Evolutionary conservation across 1,284 basidiomycete genomes (phyloP), one percentile per base, ranked within the genome.

Genomic region (Moesziomyces parantarcticus): DNA sequence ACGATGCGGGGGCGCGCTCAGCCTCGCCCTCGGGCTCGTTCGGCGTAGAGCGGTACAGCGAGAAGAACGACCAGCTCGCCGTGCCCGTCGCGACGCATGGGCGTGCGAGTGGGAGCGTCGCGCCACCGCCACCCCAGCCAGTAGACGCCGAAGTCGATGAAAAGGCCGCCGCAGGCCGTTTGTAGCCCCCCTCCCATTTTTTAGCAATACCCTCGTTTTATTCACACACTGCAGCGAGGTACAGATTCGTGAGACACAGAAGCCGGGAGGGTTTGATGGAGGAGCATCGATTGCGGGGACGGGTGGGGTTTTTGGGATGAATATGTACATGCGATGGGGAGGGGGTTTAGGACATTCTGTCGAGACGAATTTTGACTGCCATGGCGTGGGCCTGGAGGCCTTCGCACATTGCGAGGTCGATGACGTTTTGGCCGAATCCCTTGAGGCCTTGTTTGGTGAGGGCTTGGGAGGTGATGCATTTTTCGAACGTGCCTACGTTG

Each of bases 401-500:
- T 86, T 99, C 97, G 78, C 94, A 92, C 82, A 97, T 93, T 3
- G 97, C 97, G 29, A 99, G 86, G 18, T 91, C 92, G 23, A 90
- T 91, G 6, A 99, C 97, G 14, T 92, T 88, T 10, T 96, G 95
- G 3, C 97, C 97, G 22, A 99, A 87, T 3, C 83, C 87, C 74
- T 87, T 86, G 54, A 99, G 86, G 7, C 97, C 97, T 20, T 89
- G 89, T 16, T 87, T 85, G 5, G 93, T 92, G 26, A 99, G 88
- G 80, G 94, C 91, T 84, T 99, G 97, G 9, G 92, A 92, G 7
- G 97, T 99, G 81, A 99, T 97, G 85, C 98, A 92, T 85, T 99
- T 99, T 85, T 98, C 94, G 90, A 99, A 99, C 1, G 94, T 94
- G 21, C 90, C 87, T 0, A 96, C 98, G 85, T 97, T 98, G 76